A percentile compares a stretch with the other conserved stretches of the same genome.
phyloP scores from a whole-genome alignment of 495 filamentous ascomycete species.

The Symbiotaphrina buchneri region DNA sequence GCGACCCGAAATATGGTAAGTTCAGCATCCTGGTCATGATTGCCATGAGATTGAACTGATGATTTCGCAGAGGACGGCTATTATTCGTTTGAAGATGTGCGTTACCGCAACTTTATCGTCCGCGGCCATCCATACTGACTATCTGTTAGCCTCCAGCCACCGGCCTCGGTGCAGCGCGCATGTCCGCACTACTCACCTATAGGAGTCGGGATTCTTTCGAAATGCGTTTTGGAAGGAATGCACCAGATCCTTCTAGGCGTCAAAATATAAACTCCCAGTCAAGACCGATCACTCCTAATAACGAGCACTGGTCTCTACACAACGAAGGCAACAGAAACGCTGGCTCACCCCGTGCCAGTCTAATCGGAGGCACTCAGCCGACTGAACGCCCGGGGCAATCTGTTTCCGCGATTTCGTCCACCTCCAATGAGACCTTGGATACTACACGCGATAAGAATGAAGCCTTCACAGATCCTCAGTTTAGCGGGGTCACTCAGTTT shows the following conservation, averaged over 20 bases:
- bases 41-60: background rate
- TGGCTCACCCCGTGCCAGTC: constrained; percentile 12
- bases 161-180: constrained; percentile 82
- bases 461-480: constrained; percentile 56
- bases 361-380: too few species aligned
- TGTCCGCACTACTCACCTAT: constrained; percentile 91
- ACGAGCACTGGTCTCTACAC: constrained; percentile 83
- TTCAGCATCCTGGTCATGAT: background rate
- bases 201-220: constrained; percentile 93
- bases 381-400: too few species aligned
- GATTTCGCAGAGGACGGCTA: constrained; percentile 59
- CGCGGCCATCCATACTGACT: background rate
- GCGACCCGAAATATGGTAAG: constrained; percentile 67
- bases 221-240: constrained; percentile 81
- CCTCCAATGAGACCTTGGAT: background rate
- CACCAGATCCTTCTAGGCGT: constrained; percentile 55
- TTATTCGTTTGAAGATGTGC: constrained; percentile 38
- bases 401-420: background rate
- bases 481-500: too few species aligned
- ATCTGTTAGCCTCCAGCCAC: constrained; percentile 47
- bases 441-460: too few species aligned
- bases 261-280: constrained; percentile 52
- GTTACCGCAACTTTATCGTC: constrained; percentile 5
- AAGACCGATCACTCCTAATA: constrained; percentile 37
- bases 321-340: constrained; percentile 72